Conservation (phyloP, 768 basidiomycete genomes). For the Boletus edulis region DNA sequence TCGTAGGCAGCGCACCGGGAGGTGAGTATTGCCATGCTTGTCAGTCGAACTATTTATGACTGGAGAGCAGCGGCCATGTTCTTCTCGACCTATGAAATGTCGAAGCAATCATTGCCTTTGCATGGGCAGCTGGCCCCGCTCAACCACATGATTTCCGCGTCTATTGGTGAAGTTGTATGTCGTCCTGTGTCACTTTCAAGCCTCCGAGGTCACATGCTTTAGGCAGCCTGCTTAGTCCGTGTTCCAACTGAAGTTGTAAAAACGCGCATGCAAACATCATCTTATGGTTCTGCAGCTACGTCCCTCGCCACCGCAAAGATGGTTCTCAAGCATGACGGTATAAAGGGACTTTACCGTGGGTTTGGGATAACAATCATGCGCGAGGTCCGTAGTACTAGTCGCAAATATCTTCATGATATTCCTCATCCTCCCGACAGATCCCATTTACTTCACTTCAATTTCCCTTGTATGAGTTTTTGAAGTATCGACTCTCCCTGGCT, state of each 20-base stretch:
- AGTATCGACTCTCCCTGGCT: slow-evolving; percentile 56
- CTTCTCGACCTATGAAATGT: slow-evolving; percentile 90
- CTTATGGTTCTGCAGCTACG: slow-evolving; percentile 61
- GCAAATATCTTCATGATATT: background rate
- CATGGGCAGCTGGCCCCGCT: slow-evolving; percentile 61
- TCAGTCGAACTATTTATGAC: background rate
- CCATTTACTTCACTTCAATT: slow-evolving; percentile 97
- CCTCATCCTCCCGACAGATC: slow-evolving; percentile 52
- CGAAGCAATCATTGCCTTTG: slow-evolving; percentile 74
- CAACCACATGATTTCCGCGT: slow-evolving; percentile 59
- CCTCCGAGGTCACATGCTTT: slow-evolving; percentile 12
- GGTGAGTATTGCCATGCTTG: slow-evolving; percentile 49
- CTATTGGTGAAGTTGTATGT: slow-evolving; percentile 55
- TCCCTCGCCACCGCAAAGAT: slow-evolving; percentile 59
- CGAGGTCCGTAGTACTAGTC: slow-evolving; percentile 40
- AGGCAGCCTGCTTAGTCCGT: slow-evolving; percentile 89
- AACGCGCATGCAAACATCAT: slow-evolving; percentile 84
- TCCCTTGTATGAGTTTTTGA: slow-evolving; percentile 90
- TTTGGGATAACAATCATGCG: slow-evolving; percentile 77
- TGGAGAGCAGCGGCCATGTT: slow-evolving; percentile 76
- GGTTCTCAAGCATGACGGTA: slow-evolving; percentile 59
- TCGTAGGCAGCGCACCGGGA: slow-evolving; percentile 93
- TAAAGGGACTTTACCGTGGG: slow-evolving; percentile 83
- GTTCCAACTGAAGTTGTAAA: slow-evolving; percentile 98
- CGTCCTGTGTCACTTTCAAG: slow-evolving; percentile 1